Base-by-base conservation (phyloP, 2,329 filamentous ascomycete genomes). In the Xylariales sp. region DNA sequence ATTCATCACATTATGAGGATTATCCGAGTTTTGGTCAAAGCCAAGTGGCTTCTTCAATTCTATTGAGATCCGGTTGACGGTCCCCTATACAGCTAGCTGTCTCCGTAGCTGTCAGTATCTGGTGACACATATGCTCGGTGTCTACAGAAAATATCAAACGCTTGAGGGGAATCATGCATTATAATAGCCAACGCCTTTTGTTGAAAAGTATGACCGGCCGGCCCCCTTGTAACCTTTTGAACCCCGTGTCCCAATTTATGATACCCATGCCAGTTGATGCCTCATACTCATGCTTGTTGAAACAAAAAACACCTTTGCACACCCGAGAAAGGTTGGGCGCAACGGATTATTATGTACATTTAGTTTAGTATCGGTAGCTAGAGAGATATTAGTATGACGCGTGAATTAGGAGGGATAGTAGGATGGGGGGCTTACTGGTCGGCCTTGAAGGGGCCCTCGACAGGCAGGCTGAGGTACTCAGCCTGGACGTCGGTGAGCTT, bases 361-460 rank as follows among this genome's bases (percentile, higher is more conserved):
- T 69, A 75, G 75, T 81, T 87, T 91, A 91, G 85, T 91, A 91
- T 81, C 90, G 87, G 85, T 90, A 90, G 81, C 84, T 86, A 76
- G 68, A 59, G 65, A 43, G 34, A 36, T 12, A 73, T 82, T 76
- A 80, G 81, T 57, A 71, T 54, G 52, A 32, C 56, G 45, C 52
- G 23, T 2, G 41, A 62, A 18, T 43, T 7, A 61, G 8, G n/a
- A 52, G 55, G n/a, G 10, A 53, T 34, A 41, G 5, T 30, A 55
- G 50, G 41, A 43, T 23, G 12, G 28, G 50, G 52, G 72, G 83
- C 85, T 81, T 93, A 94, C 89, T 94, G 93, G 76, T 98, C 95
- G 83, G 86, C 87, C 93, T 99, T 99, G 92, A 89, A 99, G 77
- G 96, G 96, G 81, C 96, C 96, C 86, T 94, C 91, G 72, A 89